phyloP scores from a whole-genome alignment of 2,329 filamentous ascomycete genomes.

The Hymenoscyphus repandus region DNA sequence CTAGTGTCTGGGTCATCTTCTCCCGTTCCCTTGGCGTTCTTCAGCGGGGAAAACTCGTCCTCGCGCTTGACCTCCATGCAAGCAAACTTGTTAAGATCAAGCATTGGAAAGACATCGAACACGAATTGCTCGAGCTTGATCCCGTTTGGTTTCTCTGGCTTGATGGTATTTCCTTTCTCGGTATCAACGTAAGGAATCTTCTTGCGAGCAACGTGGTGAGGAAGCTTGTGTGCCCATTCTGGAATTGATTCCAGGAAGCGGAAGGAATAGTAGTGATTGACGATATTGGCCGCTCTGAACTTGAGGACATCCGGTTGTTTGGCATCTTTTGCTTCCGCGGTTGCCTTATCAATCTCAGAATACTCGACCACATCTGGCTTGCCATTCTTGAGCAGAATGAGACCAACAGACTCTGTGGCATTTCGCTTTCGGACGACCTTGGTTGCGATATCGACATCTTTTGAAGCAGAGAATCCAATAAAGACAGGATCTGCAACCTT shows the following conservation, averaged over 20 bases:
- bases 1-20: slow-evolving; percentile 95
- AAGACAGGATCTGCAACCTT: slow-evolving; percentile 97
- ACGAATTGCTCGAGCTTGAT: slow-evolving; percentile 99
- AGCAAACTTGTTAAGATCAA: slow-evolving; percentile 82
- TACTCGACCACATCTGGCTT: slow-evolving; percentile 98
- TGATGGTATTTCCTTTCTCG: slow-evolving; percentile 71
- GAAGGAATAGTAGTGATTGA: slow-evolving; percentile 99
- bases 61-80: slow-evolving; percentile 94
- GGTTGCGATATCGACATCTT: slow-evolving; percentile 90
- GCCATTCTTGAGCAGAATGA: slow-evolving; percentile 93
- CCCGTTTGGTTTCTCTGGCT: slow-evolving; percentile 92
- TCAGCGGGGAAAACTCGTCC: slow-evolving; percentile 96
- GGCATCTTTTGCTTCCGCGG: slow-evolving; percentile 82
- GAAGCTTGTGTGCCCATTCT: slow-evolving; percentile 76
- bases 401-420: slow-evolving; percentile 89
- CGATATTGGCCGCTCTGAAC: slow-evolving; percentile 97
- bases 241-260: slow-evolving; percentile 88
- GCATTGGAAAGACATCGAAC: slow-evolving; percentile 93
- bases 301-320: slow-evolving; percentile 79
- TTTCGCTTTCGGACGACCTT: slow-evolving; percentile 99
- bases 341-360: slow-evolving; percentile 86
- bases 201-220: slow-evolving; percentile 95
- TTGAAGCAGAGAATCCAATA: slow-evolving; percentile 84
- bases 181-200: slow-evolving; percentile 89
- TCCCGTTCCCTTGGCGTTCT: slow-evolving; percentile 80